Evolutionary conservation across 306 rosid species (phyloP), one percentile per base, ranked within the genome.

Genomic region (Prunus mume): DNA sequence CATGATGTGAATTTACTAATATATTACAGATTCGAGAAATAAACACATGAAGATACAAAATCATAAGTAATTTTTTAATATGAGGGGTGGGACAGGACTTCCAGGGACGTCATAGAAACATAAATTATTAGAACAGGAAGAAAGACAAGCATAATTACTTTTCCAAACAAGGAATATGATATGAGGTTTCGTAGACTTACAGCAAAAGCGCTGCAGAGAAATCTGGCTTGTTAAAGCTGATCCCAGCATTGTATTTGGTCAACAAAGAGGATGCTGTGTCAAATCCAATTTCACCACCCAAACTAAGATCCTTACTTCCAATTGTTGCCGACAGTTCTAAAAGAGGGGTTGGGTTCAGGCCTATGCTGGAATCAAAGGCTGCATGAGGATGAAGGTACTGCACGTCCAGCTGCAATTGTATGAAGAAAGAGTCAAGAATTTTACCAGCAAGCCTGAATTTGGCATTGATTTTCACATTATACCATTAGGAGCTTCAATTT

Each of bases 211-310:
- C 84, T 0, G 93, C 93, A 74, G 96, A 90, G 73, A 79, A 90
- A 85, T 94, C 96, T 18, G 88, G 91, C 82, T 86, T 87, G 75
- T 90, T 92, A 86, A 86, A 90, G 87, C 90, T 85, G 83, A 94
- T 76, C 75, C 96, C 97, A 66, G 96, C 89, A 84, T 85, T 87
- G 82, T 85, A 94, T 84, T 90, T 94, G 74, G 90, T 87, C 86
- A 94, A 94, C 30, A 93, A 91, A 74, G 96, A 90, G 84, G 94
- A 90, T 75, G 90, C 85, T 6, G 97, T 94, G 80, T 90, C 91
- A 87, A 94, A 94, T 82, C 96, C 93, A 81, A 90, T 86, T 87
- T 91, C 98, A 71, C 87, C 98, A 45, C 98, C 98, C 86, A 90
- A 72, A 81, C 90, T 87, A 69, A 90, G 74, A 78, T 91, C 96